Evolutionary conservation across 345 rosid species (phyloP), one percentile per base, ranked within the genome.

Genomic region (Bruguiera gymnorhiza): DNA sequence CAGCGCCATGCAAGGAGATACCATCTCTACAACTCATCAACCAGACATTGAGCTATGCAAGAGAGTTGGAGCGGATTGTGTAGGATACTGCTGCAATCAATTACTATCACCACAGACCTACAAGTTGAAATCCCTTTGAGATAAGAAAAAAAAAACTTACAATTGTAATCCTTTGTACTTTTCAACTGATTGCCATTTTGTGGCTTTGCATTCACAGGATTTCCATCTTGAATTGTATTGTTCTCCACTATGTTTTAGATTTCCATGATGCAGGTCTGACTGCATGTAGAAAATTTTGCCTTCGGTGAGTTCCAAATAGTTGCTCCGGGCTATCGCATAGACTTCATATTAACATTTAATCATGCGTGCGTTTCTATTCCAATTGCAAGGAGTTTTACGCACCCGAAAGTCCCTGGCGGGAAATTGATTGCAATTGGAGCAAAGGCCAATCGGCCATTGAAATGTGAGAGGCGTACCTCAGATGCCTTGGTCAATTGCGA

Each of bases 61-160:
- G 99, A 70, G 99, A 96, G 85, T 82, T 96, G 86, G 97, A 92
- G 88, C 89, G 98, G 73, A 96, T 96, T 20, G 99, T 95, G 79
- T 95, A 84, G 82, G 50, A 6, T 30, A 50, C 26, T 4, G 6
- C 50, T 37, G 54, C 21, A 10, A 19, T 27, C 18, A 26, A 2
- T 50, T n/a, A 11, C 55, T 19, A 26, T 61, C 9, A 2, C 8
- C 63, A 3, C 68, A 27, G 24, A 60, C 31, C 2, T 46, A 6
- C 55, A 57, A 43, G 36, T 54, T 21, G 59, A 16, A 67, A 39
- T 63, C 70, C 21, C 21, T 62, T 37, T 29, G 59, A 50, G 60
- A n/a, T 60, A 36, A 19, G 60, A 64, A 63, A 37, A 37, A 37
- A 39, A 10, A 43, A 13, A 43, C 18, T 63, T 65, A 7, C 1